Conservation (phyloP, 2,329 filamentous ascomycete genomes). For the Aureobasidium leucospermi region DNA sequence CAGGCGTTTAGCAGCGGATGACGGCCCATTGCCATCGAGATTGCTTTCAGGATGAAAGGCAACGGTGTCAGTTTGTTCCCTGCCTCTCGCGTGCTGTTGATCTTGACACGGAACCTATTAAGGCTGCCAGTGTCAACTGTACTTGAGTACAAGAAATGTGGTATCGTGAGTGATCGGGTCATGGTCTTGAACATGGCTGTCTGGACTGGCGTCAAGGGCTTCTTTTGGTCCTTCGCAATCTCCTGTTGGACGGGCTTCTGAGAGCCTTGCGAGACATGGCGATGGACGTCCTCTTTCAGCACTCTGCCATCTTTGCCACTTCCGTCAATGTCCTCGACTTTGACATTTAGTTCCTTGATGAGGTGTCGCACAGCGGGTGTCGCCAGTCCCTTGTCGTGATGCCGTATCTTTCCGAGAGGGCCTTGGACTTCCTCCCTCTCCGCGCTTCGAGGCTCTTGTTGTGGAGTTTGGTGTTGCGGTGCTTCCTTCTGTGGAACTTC, state of each 20-base stretch:
- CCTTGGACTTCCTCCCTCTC: slow-evolving; percentile 11
- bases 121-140: slow-evolving; percentile 76
- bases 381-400: slow-evolving; percentile 50
- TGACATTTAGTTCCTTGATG: slow-evolving; percentile 68
- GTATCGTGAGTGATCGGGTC: slow-evolving; percentile 84
- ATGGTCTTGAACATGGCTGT: slow-evolving; percentile 95
- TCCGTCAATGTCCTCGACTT: slow-evolving; percentile 71
- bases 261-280: slow-evolving; percentile 21
- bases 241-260: slow-evolving; percentile 27
- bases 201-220: slow-evolving; percentile 70
- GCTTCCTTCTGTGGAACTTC: slow-evolving; percentile 14
- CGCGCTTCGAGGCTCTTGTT: neutral
- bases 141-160: slow-evolving; percentile 92
- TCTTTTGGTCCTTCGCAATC: slow-evolving; percentile 53
- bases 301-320: slow-evolving; percentile 89
- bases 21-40: slow-evolving; percentile 73
- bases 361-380: slow-evolving; percentile 90
- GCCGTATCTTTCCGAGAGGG: slow-evolving; percentile 1
- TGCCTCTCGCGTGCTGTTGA: slow-evolving; percentile 52
- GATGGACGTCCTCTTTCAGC: slow-evolving; percentile 80
- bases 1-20: slow-evolving; percentile 85
- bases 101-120: slow-evolving; percentile 60
- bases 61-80: slow-evolving; percentile 72
- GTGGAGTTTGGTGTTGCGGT: neutral
- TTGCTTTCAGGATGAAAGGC: slow-evolving; percentile 91